Base-by-base conservation (phyloP, 345 rosid species). In the Iberis pinnata region DNA sequence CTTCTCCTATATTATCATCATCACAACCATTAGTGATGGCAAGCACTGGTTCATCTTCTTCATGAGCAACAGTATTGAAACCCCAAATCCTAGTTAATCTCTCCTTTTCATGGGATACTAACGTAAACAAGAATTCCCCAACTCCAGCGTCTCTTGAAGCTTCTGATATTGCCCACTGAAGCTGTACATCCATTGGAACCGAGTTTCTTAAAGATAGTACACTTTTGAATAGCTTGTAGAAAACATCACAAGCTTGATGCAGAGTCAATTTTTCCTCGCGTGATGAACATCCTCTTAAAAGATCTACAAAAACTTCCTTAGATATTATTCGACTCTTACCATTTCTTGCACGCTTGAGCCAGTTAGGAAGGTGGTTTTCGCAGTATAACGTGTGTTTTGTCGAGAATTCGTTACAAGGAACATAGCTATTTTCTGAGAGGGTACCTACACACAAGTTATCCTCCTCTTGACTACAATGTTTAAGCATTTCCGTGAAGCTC, bases 321-420 rank as follows among this genome's bases (percentile, higher is more conserved):
- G 97, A 82, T 72, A 93, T 73, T 43, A 93, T 88, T 70, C 95
- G 84, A 63, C 95, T 93, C 82, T 84, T 88, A 25, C 99, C 99
- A 55, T 88, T 86, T 74, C 99, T 82, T 24, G 99, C 99, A 64
- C 96, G 90, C 78, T 88, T 93, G 38, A 93, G 96, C 97, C 99
- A 93, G 77, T 90, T 86, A 9, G 99, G 99, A 67, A 93, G 85
- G 73, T 93, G 99, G 38, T 70, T 75, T 40, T 88, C 92, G 63
- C 99, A 93, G 75, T 93, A 93, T 42, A 86, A 65, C 4, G 86
- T 65, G 70, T 80, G 76, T 49, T 87, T 80, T 49, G 77, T 83
- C 10, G 97, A 85, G 70, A 61, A 71, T 33, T 82, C 96, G 61
- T 39, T 65, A 70, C 95, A 93, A 62, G 68, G 68, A 66, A 60